A percentile compares a stretch with the other conserved stretches of the same genome.
Evolutionary conservation across 164 flowering plant species (phyloP).

Genomic region (Cinnamomum micranthum): DNA sequence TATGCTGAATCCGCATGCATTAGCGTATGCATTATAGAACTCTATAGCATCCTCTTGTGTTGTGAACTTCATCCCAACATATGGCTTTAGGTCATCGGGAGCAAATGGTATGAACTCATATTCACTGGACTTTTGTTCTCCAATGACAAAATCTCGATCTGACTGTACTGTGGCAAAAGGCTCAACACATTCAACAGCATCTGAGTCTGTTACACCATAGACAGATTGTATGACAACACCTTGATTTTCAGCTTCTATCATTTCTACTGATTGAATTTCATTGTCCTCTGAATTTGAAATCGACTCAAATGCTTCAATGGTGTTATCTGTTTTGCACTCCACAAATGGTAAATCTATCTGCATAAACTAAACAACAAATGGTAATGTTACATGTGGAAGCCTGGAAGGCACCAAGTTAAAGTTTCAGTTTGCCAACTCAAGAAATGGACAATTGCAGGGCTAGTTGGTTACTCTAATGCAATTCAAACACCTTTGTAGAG

Average conservation of each 20-base stretch:
- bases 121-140: neutral
- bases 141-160: neutral
- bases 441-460: neutral
- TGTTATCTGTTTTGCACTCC: neutral
- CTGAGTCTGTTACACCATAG: neutral
- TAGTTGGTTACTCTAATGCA: neutral
- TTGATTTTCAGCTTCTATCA: neutral
- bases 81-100: neutral
- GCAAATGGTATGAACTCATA: neutral
- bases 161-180: neutral
- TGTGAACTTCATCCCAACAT: neutral
- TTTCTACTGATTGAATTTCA: neutral
- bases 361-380: neutral
- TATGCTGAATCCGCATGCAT: constrained; percentile 1
- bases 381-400: neutral
- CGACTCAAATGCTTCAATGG: neutral
- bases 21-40: neutral
- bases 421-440: neutral
- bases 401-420: neutral
- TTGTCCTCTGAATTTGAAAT: neutral
- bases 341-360: neutral
- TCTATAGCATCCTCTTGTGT: neutral
- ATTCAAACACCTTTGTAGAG: neutral
- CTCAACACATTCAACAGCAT: neutral
- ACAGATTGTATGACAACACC: neutral